A percentile compares a stretch with the other conserved stretches of the same genome.
phyloP scores from a whole-genome alignment of 1,139 yeast genomes.

The Arxiozyma bovina region DNA sequence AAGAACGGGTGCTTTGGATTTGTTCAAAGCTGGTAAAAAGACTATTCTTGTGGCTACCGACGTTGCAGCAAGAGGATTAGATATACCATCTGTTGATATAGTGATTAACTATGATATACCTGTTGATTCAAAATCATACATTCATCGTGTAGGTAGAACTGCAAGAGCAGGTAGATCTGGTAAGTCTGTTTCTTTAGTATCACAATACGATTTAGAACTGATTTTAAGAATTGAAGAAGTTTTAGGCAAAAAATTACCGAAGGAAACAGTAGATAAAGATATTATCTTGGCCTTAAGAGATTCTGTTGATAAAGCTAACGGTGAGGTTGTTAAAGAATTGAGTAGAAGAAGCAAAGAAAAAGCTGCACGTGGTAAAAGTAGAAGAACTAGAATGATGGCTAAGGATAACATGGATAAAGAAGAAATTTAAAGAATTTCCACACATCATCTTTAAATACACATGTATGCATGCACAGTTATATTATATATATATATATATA shows the following conservation, averaged over 20 bases:
- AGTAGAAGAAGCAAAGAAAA: slow-evolving; percentile 52
- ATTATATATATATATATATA: background rate
- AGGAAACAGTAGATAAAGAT: slow-evolving; percentile 72
- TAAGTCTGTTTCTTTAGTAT: slow-evolving; percentile 79
- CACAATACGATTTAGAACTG: slow-evolving; percentile 89
- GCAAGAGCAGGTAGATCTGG: slow-evolving; percentile 98
- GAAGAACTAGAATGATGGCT: slow-evolving; percentile 30
- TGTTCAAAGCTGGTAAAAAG: slow-evolving; percentile 79
- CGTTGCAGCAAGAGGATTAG: slow-evolving; percentile 96
- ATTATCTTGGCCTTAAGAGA: slow-evolving; percentile 73
- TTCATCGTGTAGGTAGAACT: slow-evolving; percentile 96
- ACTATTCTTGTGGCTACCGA: slow-evolving; percentile 89
- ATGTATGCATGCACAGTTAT: background rate
- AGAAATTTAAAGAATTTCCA: slow-evolving; percentile 31
- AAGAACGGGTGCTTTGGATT: slow-evolving; percentile 84
- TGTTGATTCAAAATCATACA: slow-evolving; percentile 95
- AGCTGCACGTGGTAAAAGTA: slow-evolving; percentile 33
- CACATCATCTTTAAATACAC: background rate
- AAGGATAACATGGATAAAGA: slow-evolving; percentile 42
- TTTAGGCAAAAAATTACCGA: slow-evolving; percentile 69
- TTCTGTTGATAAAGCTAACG: slow-evolving; percentile 84
- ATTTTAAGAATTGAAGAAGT: slow-evolving; percentile 84
- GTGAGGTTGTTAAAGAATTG: slow-evolving; percentile 81
- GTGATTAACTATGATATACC: slow-evolving; percentile 94
- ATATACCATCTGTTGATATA: slow-evolving; percentile 88